Conservation (phyloP, 2,329 filamentous ascomycete species). For the Rhynchosporium agropyri region DNA sequence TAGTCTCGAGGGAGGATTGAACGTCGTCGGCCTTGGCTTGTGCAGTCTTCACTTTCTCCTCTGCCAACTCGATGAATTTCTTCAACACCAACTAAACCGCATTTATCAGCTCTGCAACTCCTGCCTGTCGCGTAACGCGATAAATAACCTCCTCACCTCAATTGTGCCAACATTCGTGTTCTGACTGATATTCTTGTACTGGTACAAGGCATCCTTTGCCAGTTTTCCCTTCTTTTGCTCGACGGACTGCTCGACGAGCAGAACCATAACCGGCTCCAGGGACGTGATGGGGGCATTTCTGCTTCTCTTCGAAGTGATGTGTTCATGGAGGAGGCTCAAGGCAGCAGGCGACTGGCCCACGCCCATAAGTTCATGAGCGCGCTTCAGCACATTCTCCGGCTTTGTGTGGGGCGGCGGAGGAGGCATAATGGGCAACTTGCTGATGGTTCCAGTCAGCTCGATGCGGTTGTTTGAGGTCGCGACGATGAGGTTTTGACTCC, state of each 20-base stretch:
- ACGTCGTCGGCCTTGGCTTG: conserved; percentile 96
- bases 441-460: conserved; percentile 12
- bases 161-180: conserved; percentile 99
- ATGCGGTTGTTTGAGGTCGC: conserved; percentile 14
- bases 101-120: conserved; percentile 24
- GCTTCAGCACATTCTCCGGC: conserved; percentile 98
- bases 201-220: conserved; percentile 97
- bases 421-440: conserved; percentile 56
- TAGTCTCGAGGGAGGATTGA: conserved; percentile 81
- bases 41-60: conserved; percentile 92
- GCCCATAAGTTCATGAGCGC: conserved; percentile 97
- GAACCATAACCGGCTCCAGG: conserved; percentile 96
- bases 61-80: conserved; percentile 96
- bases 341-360: conserved; percentile 92
- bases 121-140: conserved; percentile 2
- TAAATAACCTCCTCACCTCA: conserved; percentile 61
- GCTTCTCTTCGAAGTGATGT: conserved; percentile 97
- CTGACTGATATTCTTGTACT: conserved; percentile 99
- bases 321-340: conserved; percentile 94
- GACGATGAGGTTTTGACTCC: conserved; percentile 14
- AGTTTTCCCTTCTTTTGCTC: conserved; percentile 98
- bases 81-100: conserved; percentile 77
- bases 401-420: conserved; percentile 94
- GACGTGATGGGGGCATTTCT: conserved; percentile 96
- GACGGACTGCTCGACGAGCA: conserved; percentile 94